A percentile compares a stretch with the other conserved stretches of the same genome.
phyloP scores from a whole-genome alignment of 148 eudicot genomes.

The Spergularia bocconei region DNA sequence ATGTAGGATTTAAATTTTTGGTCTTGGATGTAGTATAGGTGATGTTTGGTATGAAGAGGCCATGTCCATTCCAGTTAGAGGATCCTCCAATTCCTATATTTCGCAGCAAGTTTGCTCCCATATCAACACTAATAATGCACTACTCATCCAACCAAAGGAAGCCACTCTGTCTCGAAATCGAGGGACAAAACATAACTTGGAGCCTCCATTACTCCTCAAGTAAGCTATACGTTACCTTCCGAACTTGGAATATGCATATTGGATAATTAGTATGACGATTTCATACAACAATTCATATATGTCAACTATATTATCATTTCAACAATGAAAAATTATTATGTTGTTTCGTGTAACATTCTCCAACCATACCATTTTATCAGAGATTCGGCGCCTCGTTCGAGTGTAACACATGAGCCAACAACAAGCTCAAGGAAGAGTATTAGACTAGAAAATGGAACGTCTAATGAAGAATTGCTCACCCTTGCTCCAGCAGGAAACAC shows the following conservation, averaged over 20 bases:
- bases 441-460: conserved; percentile 16
- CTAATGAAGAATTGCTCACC: conserved; percentile 23
- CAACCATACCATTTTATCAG: not conserved
- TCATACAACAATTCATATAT: too few relatives aligned
- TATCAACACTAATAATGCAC: conserved; percentile 13
- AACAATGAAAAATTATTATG: too few relatives aligned
- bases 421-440: conserved; percentile 8
- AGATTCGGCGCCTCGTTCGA: conserved; percentile 8
- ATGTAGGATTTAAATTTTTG: not conserved
- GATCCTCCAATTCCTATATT: conserved; percentile 44
- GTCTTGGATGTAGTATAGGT: conserved; percentile 41
- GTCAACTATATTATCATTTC: too few relatives aligned
- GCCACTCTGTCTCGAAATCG: conserved; percentile 33
- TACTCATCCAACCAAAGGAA: conserved; percentile 30
- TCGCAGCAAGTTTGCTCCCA: conserved; percentile 27
- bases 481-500: conserved; percentile 23
- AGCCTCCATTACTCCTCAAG: conserved; percentile 19
- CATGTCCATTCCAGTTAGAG: conserved; percentile 47
- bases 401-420: conserved; percentile 16
- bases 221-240: too few relatives aligned
- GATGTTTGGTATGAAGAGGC: conserved; percentile 58
- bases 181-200: conserved; percentile 26
- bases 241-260: too few relatives aligned
- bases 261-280: too few relatives aligned
- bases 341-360: not conserved